Evolutionary conservation across 1,284 basidiomycete genomes (phyloP), one percentile per base, ranked within the genome.

Genomic region (Trametes hirsuta): DNA sequence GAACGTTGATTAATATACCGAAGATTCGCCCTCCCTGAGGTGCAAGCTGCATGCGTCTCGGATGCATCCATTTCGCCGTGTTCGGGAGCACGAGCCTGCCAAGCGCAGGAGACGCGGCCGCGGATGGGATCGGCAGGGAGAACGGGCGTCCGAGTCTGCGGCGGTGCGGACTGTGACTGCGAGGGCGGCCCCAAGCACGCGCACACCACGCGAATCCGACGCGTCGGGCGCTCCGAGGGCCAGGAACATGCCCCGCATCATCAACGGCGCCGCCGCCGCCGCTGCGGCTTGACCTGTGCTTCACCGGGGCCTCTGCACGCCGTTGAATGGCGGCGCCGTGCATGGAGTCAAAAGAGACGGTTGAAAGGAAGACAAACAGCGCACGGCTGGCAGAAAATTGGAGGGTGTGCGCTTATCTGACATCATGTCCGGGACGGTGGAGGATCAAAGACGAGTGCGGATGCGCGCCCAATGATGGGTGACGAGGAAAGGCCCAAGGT

Each of bases 391-490:
- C 30, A 30, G 30, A 30, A 30, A 30, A 30, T 30, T 30, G 30
- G 30, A 30, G 47, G 39, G 12, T 41, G 46, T 24, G 39, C 34
- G 37, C 44, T 48, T 44, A 53, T 54, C 64, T 65, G 64, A 65
- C 64, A 65, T 65, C 61, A 62, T 61, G 34, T 37, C 44, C 58
- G 58, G 57, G 18, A 35, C 37, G 25, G 15, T 44, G 51, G 52
- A 54, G 37, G 49, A 61, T 59, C 58, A 59, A 30, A 30, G 30
- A 12, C 36, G 37, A 14, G 30, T n/a, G 54, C 30, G 54, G 39
- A 24, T 58, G 58, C 46, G 18, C 30, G 42, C 46, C 34, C 36
- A 36, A 2, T 11, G 45, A 51, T 39, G 42, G 52, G 37, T 49
- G 58, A 51, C 22, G 30, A 54, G 25, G 36, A 46, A 25, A 34